Base-by-base conservation (phyloP, 1,284 basidiomycete genomes). In the Pseudozyma flocculosa region DNA sequence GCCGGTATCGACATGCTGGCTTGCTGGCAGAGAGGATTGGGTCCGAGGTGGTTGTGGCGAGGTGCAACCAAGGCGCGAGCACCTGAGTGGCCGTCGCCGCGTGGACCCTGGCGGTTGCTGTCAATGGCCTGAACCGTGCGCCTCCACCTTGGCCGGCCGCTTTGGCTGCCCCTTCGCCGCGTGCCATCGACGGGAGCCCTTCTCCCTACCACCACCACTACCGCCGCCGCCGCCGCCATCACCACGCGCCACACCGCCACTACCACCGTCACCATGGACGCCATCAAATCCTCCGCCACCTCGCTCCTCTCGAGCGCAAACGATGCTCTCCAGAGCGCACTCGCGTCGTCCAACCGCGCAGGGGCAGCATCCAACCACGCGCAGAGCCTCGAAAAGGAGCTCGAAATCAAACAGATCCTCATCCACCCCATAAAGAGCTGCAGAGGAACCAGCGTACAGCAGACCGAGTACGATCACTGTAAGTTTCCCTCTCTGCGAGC, bases 361-460 rank as follows among this genome's bases (percentile, higher is more conserved):
- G 45, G 45, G 13, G 41, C 57, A 19, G 9, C 54, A 40, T 48
- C 48, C 38, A 26, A 45, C 22, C 65, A 68, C 50, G 40, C 57
- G 23, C 40, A 61, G 17, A 63, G 60, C 11, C 57, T 61, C 44
- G 43, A 52, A 44, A 68, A 68, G 23, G 54, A 61, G 21, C 51
- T 65, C 23, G 49, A 54, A 10, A 54, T 65, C 37, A 39, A 46
- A 13, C 40, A 65, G 45, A 61, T 65, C 41, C 47, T 65, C 39
- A 58, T 74, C 43, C 72, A 74, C 41, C 72, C 72, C 18, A 74
- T 74, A 64, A 74, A 74, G 38, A 68, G 65, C 14, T 74, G 72
- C 53, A 45, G 50, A n/a, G 70, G 70, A 29, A 68, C 65, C 19
- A 61, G 60, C 14, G 72, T 74, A 15, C 45, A 58, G 17, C 44